phyloP scores from a whole-genome alignment of 768 basidiomycete species.

The Podaxis sp. region DNA sequence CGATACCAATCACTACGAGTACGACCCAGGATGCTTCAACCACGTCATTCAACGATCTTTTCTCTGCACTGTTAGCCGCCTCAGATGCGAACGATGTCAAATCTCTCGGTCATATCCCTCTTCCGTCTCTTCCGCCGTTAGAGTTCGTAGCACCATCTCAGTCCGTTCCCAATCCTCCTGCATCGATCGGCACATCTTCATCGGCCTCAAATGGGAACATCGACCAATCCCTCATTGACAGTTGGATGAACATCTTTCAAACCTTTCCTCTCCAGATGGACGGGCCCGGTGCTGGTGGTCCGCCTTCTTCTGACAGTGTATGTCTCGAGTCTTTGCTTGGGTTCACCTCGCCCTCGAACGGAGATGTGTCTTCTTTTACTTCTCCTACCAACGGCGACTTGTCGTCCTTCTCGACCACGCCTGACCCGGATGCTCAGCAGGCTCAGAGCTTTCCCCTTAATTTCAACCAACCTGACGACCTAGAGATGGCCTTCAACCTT shows the following conservation, averaged over 20 bases:
- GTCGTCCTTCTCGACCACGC: constrained; percentile 3
- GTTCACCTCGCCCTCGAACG: constrained; percentile 17
- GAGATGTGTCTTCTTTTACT: constrained; percentile 18
- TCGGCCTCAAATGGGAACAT: constrained; percentile 15
- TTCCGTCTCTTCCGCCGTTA: not conserved
- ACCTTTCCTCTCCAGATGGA: constrained; percentile 38
- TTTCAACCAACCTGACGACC: constrained; percentile 10
- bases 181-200: not conserved
- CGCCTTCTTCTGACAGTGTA: not conserved
- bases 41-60: constrained; percentile 6
- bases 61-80: constrained; percentile 8
- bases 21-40: not conserved
- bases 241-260: constrained; percentile 52
- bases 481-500: constrained; percentile 10
- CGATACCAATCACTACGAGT: not conserved
- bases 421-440: constrained; percentile 6
- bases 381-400: not conserved
- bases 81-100: not conserved
- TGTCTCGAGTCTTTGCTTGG: constrained; percentile 1
- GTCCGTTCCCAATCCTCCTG: not conserved
- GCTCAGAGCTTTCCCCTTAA: constrained; percentile 2
- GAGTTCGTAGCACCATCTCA: not conserved
- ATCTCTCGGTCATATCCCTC: not conserved
- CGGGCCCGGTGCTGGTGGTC: constrained; percentile 8
- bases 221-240: constrained; percentile 45